These are phyloP conservation scores for Monosporascus sp. DNA, from an alignment of 2,329 filamentous ascomycete genomes.

Conservation along the genomic window DNA sequence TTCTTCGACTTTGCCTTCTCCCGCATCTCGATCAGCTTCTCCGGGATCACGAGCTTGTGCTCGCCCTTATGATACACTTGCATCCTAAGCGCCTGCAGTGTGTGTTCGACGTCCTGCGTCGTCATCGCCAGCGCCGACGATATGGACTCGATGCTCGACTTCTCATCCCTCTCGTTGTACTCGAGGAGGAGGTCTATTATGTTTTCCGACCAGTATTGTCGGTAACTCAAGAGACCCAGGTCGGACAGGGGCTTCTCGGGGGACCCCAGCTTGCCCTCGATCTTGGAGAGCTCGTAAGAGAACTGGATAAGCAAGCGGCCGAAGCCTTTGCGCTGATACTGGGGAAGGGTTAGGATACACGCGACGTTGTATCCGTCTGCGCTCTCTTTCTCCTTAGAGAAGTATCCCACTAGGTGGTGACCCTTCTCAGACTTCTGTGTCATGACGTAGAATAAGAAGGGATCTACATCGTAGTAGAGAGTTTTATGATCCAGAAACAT, in stretches of 20 bases:
- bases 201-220: slow-evolving; percentile 96
- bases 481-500: slow-evolving; percentile 97
- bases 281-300: slow-evolving; percentile 92
- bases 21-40: slow-evolving; percentile 71
- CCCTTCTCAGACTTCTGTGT: slow-evolving; percentile 81
- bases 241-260: slow-evolving; percentile 96
- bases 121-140: slow-evolving; percentile 84
- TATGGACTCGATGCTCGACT: slow-evolving; percentile 80
- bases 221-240: slow-evolving; percentile 85
- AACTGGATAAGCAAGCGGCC: slow-evolving; percentile 93
- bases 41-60: slow-evolving; percentile 90
- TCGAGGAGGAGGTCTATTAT: slow-evolving; percentile 83
- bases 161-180: slow-evolving; percentile 60
- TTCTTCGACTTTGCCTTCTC: slow-evolving; percentile 78
- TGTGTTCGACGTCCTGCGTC: slow-evolving; percentile 94
- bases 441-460: slow-evolving; percentile 99
- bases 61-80: slow-evolving; percentile 93
- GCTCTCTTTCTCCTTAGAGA: slow-evolving; percentile 97
- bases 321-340: slow-evolving; percentile 93
- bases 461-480: slow-evolving; percentile 98
- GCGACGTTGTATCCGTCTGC: slow-evolving; percentile 97
- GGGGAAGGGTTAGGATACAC: slow-evolving; percentile 92
- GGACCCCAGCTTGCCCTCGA: slow-evolving; percentile 90
- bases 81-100: slow-evolving; percentile 90
- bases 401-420: slow-evolving; percentile 97